Conservation (phyloP, 2,329 filamentous ascomycete species). For the Leptosphaerulina australis region DNA sequence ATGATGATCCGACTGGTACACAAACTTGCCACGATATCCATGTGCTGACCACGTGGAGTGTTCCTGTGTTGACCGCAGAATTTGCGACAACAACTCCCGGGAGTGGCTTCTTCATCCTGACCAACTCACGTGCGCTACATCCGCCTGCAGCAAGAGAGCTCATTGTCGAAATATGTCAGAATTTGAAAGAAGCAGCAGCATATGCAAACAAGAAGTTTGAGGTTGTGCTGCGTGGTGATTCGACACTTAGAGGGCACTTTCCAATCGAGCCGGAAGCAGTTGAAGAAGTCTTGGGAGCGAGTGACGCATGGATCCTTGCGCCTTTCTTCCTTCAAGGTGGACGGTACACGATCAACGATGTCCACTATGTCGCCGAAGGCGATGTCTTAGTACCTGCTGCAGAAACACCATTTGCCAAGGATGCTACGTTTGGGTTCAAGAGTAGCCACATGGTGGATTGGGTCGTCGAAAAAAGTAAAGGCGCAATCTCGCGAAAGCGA, state of each 20-base stretch:
- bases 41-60: slow-evolving; percentile 62
- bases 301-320: slow-evolving; percentile 61
- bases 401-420: slow-evolving; percentile 62
- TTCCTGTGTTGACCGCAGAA: slow-evolving; percentile 52
- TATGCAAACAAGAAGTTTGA: slow-evolving; percentile 54
- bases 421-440: slow-evolving; percentile 64
- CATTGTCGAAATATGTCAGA: slow-evolving; percentile 59
- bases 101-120: slow-evolving; percentile 65
- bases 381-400: slow-evolving; percentile 58
- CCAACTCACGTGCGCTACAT: slow-evolving; percentile 63
- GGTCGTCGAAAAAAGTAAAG: slow-evolving; percentile 60
- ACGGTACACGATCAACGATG: slow-evolving; percentile 61
- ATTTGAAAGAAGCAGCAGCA: slow-evolving; percentile 55
- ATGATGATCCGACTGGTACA: slow-evolving; percentile 66
- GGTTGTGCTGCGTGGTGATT: slow-evolving; percentile 63
- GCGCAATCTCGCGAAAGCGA: slow-evolving; percentile 47
- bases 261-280: slow-evolving; percentile 61
- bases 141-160: slow-evolving; percentile 56
- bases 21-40: slow-evolving; percentile 65
- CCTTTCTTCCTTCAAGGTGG: slow-evolving; percentile 67
- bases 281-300: slow-evolving; percentile 56
- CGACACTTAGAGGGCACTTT: slow-evolving; percentile 63
- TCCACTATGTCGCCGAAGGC: slow-evolving; percentile 64
- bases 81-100: slow-evolving; percentile 47
- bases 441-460: slow-evolving; percentile 61